Evolutionary conservation across 148 eudicot genomes (phyloP), one percentile per base, ranked within the genome.

Genomic region (Salicornia ramosissima): DNA sequence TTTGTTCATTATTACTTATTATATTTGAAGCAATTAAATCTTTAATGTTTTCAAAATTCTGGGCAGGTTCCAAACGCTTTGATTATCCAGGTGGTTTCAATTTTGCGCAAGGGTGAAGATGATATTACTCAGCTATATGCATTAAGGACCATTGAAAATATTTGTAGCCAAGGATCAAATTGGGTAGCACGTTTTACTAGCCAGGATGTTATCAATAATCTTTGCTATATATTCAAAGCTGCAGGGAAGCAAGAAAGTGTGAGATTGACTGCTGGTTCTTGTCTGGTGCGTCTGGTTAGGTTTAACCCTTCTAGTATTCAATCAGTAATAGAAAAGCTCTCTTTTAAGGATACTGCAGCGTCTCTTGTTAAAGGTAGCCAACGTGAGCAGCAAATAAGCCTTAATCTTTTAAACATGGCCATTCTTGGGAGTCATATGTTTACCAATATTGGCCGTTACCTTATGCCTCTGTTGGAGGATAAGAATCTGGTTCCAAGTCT

Each of bases 141-240:
- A 13, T 74, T 95, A 76, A 87, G 96, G 82, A 91, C 99, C 62
- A 87, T 95, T 49, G 99, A 95, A 74, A 95, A 95, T 74, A 85
- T 95, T 51, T 86, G 88, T 49, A 91, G 99, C 81, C 97, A 91
- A 83, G 99, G 99, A 79, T 81, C 83, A 49, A 77, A 77, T 65
- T 95, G 99, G 99, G 96, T 88, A 40, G 77, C 83, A 72, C 99
- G 99, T 81, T 95, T 95, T 77, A 80, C 86, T 59, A 91, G 93
- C 83, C 88, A 86, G 63, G 99, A 95, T 73, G 84, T 95, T 36
- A 82, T 95, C 68, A 87, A 59, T 75, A 89, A 95, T 72, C 91
- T 95, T 65, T 85, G 96, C 78, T 87, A 91, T 69, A 89, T 95
- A 75, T 91, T 81, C 70, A 83, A 83, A 80, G 93, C 96, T 71